phyloP scores from a whole-genome alignment of 148 eudicot species.

The Fagopyrum tataricum region DNA sequence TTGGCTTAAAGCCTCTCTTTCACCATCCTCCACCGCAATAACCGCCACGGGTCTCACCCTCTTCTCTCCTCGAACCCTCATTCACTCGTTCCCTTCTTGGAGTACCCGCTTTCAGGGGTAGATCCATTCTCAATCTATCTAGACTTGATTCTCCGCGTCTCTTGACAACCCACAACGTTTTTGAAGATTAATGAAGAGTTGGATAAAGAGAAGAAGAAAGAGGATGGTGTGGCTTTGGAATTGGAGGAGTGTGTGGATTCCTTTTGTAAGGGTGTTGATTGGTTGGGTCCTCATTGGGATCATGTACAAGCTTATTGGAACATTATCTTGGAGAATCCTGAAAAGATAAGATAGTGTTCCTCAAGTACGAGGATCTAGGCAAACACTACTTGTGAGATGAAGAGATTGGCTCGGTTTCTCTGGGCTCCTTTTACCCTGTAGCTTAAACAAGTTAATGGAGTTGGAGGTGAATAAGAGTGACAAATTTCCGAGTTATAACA shows the following conservation, averaged over 20 bases:
- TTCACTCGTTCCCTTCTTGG: neutral
- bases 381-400: constrained; percentile 3
- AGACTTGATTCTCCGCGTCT: neutral
- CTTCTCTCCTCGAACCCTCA: constrained; percentile 1
- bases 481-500: constrained; percentile 19
- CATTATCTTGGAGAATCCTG: constrained; percentile 20
- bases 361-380: constrained; percentile 39
- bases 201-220: neutral
- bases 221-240: neutral
- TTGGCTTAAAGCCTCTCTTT: constrained; percentile 1
- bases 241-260: neutral
- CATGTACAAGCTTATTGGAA: constrained; percentile 18
- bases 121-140: neutral
- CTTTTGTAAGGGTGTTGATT: neutral
- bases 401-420: constrained; percentile 29
- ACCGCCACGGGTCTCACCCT: neutral
- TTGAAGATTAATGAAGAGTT: neutral
- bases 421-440: constrained; percentile 30
- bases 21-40: neutral
- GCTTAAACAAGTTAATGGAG: constrained; percentile 30
- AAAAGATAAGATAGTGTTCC: constrained; percentile 34
- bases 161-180: neutral
- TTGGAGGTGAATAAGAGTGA: constrained; percentile 43
- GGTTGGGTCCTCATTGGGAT: constrained; percentile 2
- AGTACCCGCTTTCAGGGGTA: neutral